Evolutionary conservation across 768 basidiomycete species (phyloP), one percentile per base, ranked within the genome.

Genomic region (Boletus vinaceobasis): DNA sequence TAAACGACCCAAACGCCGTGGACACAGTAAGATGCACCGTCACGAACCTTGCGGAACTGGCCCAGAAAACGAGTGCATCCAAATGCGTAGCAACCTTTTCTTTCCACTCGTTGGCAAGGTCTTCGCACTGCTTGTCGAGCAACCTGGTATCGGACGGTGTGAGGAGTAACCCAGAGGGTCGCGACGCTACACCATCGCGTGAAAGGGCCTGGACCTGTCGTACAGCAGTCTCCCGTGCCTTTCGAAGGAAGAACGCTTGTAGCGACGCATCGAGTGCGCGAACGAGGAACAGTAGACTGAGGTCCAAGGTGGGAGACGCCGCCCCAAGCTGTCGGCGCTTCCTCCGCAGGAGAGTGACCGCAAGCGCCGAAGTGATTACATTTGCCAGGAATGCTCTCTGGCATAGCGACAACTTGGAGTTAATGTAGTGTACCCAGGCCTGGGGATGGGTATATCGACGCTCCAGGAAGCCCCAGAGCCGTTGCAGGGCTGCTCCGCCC

Each of bases 21-120:
- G 38, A 43, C n/a, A 38, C 36, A 11, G 26, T 14, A 13, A 7
- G 33, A 39, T 43, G 51, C 11, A 48, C 19, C 3, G 13, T 42
- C 36, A 68, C 75, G 31, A 56, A 89, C 89, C 89, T 83, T 32
- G 88, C 85, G 55, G 87, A 88, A 60, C 83, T 83, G 14, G 79
- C 81, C 88, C 88, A 91, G 62, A 92, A 91, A 13, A 88, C 71
- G 11, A 90, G 62, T 0, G 85, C 83, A 63, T 91, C 90, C 21
- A 90, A 64, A 43, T 75, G 76, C 0, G 76, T 79, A 1, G 79
- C 74, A 56, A 79, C 51, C 26, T 52, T 60, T 53, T 61, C 68
- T 35, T 73, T 66, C 55, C 66, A 70, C 43, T 65, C 62, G 58
- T 67, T 67, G 50, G 60, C 56, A 4, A 55, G 31, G 3, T 66